Base-by-base conservation (phyloP, 768 basidiomycete genomes). In the Leccinum disarticulatum region DNA sequence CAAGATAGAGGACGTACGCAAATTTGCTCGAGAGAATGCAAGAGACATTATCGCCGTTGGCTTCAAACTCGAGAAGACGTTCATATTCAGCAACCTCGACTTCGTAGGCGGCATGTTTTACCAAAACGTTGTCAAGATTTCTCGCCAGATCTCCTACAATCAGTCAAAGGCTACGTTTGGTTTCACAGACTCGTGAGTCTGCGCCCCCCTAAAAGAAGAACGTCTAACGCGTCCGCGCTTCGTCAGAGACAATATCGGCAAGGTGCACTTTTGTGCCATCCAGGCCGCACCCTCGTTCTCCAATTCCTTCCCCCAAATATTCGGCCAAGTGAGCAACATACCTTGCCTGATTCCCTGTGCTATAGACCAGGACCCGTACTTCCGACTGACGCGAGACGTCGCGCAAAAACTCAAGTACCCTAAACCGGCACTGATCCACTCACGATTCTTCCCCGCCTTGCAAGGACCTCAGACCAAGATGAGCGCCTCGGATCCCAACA, bases 401-500 rank as follows among this genome's bases (percentile, higher is more conserved):
- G 96, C 97, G 3, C 84, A 83, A 64, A 93, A 93, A 70, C 85
- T 99, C 68, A 96, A 93, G 75, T 97, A 96, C 78, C 93, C 89
- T 47, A 99, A 99, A 74, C 97, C 97, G 2, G 77, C 90, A 2
- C 83, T 98, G 27, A 78, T 99, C 52, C 95, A 98, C 75, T 84
- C 95, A 51, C 96, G 96, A 70, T 99, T 99, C 82, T 96, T 99
- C 79, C 97, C 97, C 11, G 95, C 97, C 5, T 82, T 99, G 10
- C 96, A 98, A 75, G 97, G 97, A 47, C 91, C 97, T 3, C 94
- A 97, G 74, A 96, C 94, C 36, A 99, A 99, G 79, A 99, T 99
- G 97, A 97, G 95, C 73, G 97, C 97, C 5, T 95, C 92, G 53
- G 90, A 96, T 74, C 79, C 86, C 22, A 96, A 95, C 76, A 91